These are phyloP conservation scores for Aspergillus sojae DNA, from an alignment of 2,329 filamentous ascomycete species.

Conservation along the genomic window DNA sequence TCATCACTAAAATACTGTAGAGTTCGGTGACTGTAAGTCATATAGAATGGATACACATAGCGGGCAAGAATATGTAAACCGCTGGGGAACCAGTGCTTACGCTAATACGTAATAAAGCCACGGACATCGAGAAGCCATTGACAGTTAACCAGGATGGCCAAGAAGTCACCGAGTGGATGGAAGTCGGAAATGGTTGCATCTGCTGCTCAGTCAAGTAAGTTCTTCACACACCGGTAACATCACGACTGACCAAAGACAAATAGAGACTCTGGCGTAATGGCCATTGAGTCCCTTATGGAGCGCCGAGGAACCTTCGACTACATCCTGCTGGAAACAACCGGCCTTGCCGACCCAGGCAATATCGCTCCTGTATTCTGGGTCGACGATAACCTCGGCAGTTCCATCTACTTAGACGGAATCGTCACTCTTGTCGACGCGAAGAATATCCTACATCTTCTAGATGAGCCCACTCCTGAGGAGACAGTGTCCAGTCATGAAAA, in stretches of 20 bases:
- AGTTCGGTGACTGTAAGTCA: constrained; percentile 76
- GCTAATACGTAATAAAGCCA: constrained; percentile 55
- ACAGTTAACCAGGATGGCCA: constrained; percentile 84
- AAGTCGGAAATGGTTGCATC: constrained; percentile 94
- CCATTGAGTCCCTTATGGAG: constrained; percentile 94
- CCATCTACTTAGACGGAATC: constrained; percentile 95
- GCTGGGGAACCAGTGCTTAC: background rate
- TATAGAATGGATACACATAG: background rate
- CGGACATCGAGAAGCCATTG: constrained; percentile 94
- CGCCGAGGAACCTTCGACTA: constrained; percentile 94
- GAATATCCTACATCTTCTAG: constrained; percentile 80
- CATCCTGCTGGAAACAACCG: constrained; percentile 94
- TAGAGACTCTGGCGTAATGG: constrained; percentile 88
- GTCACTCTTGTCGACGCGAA: constrained; percentile 95
- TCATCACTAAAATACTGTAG: constrained; percentile 46
- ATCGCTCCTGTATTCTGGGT: constrained; percentile 97
- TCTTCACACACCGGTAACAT: background rate
- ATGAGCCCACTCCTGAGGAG: constrained; percentile 60
- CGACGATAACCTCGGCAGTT: constrained; percentile 90
- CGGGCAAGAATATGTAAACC: background rate
- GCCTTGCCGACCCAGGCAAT: constrained; percentile 92
- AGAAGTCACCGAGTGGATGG: constrained; percentile 90
- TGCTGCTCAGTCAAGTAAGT: constrained; percentile 92
- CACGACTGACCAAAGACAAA: constrained; percentile 9
- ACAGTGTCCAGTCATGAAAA: constrained; percentile 46